These are phyloP conservation scores for Venturia aucupariae DNA, from an alignment of 2,329 filamentous ascomycete species.

Conservation along the genomic window DNA sequence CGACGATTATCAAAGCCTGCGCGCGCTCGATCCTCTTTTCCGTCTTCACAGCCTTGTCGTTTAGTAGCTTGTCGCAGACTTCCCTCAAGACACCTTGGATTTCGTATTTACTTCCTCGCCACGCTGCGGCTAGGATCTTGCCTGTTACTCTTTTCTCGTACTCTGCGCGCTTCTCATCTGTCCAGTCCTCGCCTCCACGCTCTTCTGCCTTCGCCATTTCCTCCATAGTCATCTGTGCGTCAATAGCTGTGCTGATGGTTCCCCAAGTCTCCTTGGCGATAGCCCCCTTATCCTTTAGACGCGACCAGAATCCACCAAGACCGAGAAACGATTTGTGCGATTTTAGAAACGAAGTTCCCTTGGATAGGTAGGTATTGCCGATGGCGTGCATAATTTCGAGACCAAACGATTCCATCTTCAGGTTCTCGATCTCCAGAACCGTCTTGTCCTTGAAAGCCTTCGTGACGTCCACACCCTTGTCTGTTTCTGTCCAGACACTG, in stretches of 20 bases:
- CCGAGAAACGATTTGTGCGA: conserved; percentile 96
- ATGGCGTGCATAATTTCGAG: conserved; percentile 94
- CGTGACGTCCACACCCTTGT: conserved; percentile 79
- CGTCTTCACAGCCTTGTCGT: conserved; percentile 67
- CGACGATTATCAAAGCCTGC: conserved; percentile 78
- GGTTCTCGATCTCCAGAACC: conserved; percentile 85
- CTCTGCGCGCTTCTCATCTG: conserved; percentile 90
- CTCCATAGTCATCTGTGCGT: conserved; percentile 97
- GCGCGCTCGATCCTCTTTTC: conserved; percentile 85
- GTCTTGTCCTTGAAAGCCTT: conserved; percentile 89
- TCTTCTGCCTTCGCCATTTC: conserved; percentile 97
- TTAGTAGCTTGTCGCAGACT: conserved; percentile 82
- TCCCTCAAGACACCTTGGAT: conserved; percentile 93
- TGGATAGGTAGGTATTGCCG: conserved; percentile 79
- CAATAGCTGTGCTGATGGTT: conserved; percentile 90
- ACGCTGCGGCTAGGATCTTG: conserved; percentile 94
- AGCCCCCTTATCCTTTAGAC: conserved; percentile 92
- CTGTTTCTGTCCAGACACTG: conserved; percentile 94
- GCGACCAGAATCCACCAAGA: conserved; percentile 87
- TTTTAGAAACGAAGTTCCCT: conserved; percentile 79
- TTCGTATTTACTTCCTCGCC: conserved; percentile 94
- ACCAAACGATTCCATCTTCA: conserved; percentile 99
- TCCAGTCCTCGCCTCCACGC: conserved; percentile 93
- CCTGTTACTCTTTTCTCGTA: conserved; percentile 93
- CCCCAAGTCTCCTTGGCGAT: conserved; percentile 98